Percentiles rank a stretch among this genome's conserved stretches.
These are phyloP conservation scores for Aspergillus neotritici DNA, from an alignment of 2,329 filamentous ascomycete species.

Conservation along the genomic window DNA sequence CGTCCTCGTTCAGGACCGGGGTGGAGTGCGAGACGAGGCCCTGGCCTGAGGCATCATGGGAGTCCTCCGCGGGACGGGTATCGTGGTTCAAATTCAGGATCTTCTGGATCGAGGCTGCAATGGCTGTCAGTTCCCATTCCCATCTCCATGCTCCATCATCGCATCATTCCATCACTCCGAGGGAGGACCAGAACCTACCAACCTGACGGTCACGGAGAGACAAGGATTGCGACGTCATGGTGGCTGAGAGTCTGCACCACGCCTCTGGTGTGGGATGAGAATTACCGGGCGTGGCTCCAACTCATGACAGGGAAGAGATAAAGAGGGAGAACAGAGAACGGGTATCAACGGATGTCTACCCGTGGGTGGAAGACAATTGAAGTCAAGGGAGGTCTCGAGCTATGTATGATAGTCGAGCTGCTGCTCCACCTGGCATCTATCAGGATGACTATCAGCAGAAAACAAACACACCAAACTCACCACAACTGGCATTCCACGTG, in stretches of 20 bases:
- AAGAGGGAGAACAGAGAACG: background rate
- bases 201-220: constrained; percentile 68
- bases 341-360: too few species aligned
- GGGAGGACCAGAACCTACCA: constrained; percentile 45
- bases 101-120: constrained; percentile 79
- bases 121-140: background rate
- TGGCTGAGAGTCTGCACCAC: constrained; percentile 18
- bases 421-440: too few species aligned
- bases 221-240: constrained; percentile 52
- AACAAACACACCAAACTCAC: too few species aligned
- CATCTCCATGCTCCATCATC: background rate
- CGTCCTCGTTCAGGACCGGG: constrained; percentile 78
- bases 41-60: constrained; percentile 58
- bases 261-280: constrained; percentile 8
- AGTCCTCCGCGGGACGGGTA: constrained; percentile 47
- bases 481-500: too few species aligned
- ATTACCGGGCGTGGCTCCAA: constrained; percentile 7
- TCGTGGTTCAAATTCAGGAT: constrained; percentile 91
- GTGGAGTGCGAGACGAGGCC: constrained; percentile 55
- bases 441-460: too few species aligned
- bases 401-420: background rate
- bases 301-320: constrained; percentile 18
- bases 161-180: background rate
- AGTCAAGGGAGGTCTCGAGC: too few species aligned
- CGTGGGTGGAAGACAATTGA: too few species aligned